Base-by-base conservation (phyloP, 441 rosid genomes). In the Jatropha multifida region DNA sequence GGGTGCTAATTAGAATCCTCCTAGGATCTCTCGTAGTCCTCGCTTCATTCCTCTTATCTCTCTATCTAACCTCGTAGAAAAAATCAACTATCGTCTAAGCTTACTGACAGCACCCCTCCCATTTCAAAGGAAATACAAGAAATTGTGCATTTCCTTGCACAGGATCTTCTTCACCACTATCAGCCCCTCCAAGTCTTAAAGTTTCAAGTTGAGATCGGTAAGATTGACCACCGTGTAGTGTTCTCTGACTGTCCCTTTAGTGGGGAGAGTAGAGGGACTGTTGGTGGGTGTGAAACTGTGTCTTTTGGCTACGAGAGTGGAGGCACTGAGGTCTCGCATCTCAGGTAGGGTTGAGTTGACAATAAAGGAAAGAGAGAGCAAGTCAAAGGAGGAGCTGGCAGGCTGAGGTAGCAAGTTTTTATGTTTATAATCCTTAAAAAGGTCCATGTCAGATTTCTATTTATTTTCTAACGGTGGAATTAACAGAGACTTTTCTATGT, bases 251-350 rank as follows among this genome's bases (percentile, higher is more conserved):
- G 89, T 54, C 81, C 73, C 15, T 88, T 93, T 58, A 91, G 97
- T 55, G 97, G 94, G 54, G 97, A 90, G 85, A 91, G 97, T 66
- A 85, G 91, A 75, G 94, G 93, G 78, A 87, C 96, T n/a, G 90
- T 76, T 18, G 85, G 90, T 76, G 91, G 87, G 3, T 77, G 88
- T 27, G 97, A 91, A 60, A 88, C 96, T 72, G 90, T 90, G 26
- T 94, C 97, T 62, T 86, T 87, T 69, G 93, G 91, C 1, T 90
- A 94, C 55, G 98, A 93, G 11, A 85, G 82, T 60, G 88, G 83
- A 55, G 98, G 97, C 65, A 97, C 97, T 0, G 99, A 95, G 81
- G 97, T 93, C 18, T 93, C 98, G 67, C 99, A 94, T 86, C 89
- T 94, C 3, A 98, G 99, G 40, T 94, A 98, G 99, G 98, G 99